Evolutionary conservation across 192 early-diverging fungal genomes (phyloP).

Genomic region (Gryganskiella cystojenkinii): DNA sequence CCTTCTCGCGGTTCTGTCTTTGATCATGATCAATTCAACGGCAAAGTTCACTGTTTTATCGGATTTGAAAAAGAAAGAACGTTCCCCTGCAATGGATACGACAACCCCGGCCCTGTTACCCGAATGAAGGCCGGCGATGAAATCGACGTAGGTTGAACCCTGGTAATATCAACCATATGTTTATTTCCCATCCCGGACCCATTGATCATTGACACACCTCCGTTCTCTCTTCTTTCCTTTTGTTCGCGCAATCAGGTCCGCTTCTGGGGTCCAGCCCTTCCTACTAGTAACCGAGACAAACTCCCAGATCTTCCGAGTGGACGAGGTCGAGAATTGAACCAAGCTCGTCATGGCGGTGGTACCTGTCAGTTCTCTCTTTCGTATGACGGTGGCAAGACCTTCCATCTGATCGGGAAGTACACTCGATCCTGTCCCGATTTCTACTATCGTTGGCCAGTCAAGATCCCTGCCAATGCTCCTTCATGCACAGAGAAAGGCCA

Average conservation of each 20-base stretch:
- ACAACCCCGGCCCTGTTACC: constrained; percentile 26
- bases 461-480: constrained; percentile 51
- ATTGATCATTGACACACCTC: background rate
- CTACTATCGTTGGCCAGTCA: constrained; percentile 51
- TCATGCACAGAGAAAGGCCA: constrained; percentile 21
- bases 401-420: constrained; percentile 47
- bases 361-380: constrained; percentile 74
- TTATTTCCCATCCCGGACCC: background rate
- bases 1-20: constrained; percentile 13
- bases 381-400: constrained; percentile 70
- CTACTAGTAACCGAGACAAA: background rate
- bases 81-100: constrained; percentile 33
- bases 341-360: constrained; percentile 72
- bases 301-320: background rate
- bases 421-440: constrained; percentile 51
- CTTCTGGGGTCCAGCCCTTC: constrained; percentile 40
- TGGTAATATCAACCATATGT: background rate
- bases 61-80: background rate
- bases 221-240: background rate
- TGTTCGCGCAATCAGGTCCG: constrained; percentile 18
- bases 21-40: constrained; percentile 5
- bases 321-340: constrained; percentile 15
- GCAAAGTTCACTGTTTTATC: constrained; percentile 28
- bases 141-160: constrained; percentile 25
- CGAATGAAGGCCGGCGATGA: constrained; percentile 26